These are phyloP conservation scores for Cardamine occulta DNA, from an alignment of 345 rosid species.

Conservation along the genomic window DNA sequence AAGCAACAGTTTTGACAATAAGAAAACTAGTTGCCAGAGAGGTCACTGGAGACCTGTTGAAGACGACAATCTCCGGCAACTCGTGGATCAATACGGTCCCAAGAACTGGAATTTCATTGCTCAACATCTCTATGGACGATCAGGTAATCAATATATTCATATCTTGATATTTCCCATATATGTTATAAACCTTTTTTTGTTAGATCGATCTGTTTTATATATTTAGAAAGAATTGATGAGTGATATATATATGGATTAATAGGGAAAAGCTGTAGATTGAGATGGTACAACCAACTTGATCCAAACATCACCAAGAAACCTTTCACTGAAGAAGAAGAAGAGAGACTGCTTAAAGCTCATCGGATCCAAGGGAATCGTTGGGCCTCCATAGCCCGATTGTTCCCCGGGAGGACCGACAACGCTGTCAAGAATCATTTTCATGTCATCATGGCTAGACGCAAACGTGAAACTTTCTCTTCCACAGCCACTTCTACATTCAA, in stretches of 20 bases:
- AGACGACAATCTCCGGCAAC: conserved; percentile 59
- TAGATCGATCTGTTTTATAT: conserved; percentile 8
- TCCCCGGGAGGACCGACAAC: conserved; percentile 74
- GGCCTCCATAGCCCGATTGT: conserved; percentile 59
- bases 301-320: conserved; percentile 68
- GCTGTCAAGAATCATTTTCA: conserved; percentile 78
- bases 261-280: conserved; percentile 80
- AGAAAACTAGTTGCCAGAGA: conserved; percentile 52
- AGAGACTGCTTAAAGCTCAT: conserved; percentile 59
- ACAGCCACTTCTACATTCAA: conserved; percentile 23
- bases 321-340: conserved; percentile 70
- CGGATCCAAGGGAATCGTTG: conserved; percentile 69
- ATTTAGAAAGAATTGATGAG: neutral
- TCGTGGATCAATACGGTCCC: conserved; percentile 61
- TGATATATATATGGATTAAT: conserved; percentile 1
- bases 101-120: conserved; percentile 72
- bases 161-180: neutral
- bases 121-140: conserved; percentile 61
- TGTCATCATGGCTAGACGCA: conserved; percentile 67
- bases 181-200: neutral
- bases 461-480: conserved; percentile 50
- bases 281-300: conserved; percentile 81
- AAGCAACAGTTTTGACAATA: conserved; percentile 43
- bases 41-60: conserved; percentile 78
- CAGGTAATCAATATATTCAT: conserved; percentile 46